Conservation (phyloP, 768 basidiomycete species). For the Rhizopogon salebrosus region DNA sequence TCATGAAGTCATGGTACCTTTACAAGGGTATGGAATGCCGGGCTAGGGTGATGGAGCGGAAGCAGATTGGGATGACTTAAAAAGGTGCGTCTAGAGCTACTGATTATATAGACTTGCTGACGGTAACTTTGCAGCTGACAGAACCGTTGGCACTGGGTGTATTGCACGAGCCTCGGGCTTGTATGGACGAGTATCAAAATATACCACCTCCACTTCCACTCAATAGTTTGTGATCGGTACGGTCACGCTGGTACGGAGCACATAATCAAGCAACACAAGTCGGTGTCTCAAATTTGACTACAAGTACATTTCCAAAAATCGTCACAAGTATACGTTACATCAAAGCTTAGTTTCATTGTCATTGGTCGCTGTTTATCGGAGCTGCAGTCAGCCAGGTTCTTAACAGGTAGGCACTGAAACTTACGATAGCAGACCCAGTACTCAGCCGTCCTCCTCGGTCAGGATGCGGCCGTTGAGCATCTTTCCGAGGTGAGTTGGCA, state of each 20-base stretch:
- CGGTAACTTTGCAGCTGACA: conserved; percentile 56
- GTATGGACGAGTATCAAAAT: conserved; percentile 41
- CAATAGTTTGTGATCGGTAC: too few species aligned
- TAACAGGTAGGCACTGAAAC: neutral
- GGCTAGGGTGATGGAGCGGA: conserved; percentile 56
- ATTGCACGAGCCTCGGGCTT: conserved; percentile 78
- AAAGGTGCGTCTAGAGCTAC: conserved; percentile 54
- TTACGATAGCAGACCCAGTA: neutral
- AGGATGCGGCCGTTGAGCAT: conserved; percentile 27
- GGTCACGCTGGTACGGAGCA: too few species aligned
- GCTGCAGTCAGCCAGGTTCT: neutral
- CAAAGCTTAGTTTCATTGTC: neutral
- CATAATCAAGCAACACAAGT: too few species aligned
- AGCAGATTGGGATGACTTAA: conserved; percentile 89
- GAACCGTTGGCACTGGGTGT: conserved; percentile 93
- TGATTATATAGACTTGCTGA: conserved; percentile 3
- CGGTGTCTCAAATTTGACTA: neutral
- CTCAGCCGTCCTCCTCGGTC: conserved; percentile 13
- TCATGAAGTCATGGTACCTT: conserved; percentile 98
- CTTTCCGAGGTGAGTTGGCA: conserved; percentile 36
- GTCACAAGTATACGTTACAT: neutral
- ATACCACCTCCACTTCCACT: neutral
- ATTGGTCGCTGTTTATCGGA: neutral
- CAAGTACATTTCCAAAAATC: neutral
- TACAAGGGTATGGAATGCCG: conserved; percentile 90